Percentiles rank a stretch among this genome's conserved stretches.
Conservation (phyloP, 2,329 filamentous ascomycete genomes). For the Cladophialophora bantiana region DNA sequence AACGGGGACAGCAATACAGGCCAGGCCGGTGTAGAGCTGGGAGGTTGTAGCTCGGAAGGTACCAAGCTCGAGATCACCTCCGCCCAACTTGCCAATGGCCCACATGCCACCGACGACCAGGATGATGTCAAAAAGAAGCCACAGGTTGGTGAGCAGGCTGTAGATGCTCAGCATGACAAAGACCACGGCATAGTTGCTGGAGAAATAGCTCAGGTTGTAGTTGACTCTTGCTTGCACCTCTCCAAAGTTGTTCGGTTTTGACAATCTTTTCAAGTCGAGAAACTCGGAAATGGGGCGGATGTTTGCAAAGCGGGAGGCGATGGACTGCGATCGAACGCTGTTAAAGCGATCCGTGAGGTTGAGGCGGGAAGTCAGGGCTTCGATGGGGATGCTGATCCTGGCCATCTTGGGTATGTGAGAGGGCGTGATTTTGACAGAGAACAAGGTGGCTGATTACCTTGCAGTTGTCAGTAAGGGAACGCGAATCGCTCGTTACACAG, state of each 20-base stretch:
- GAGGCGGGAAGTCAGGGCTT: constrained; percentile 87
- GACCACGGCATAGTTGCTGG: constrained; percentile 95
- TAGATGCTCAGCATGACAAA: constrained; percentile 97
- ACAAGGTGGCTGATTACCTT: not conserved
- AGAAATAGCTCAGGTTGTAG: constrained; percentile 97
- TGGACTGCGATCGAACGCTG: constrained; percentile 77
- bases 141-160: constrained; percentile 84
- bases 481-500: not conserved
- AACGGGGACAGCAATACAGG: constrained; percentile 82
- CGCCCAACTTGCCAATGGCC: constrained; percentile 87
- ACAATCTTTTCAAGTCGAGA: constrained; percentile 92
- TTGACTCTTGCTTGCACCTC: constrained; percentile 92
- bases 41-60: constrained; percentile 83
- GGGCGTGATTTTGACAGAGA: not conserved
- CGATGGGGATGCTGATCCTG: constrained; percentile 90
- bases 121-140: constrained; percentile 89
- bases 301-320: constrained; percentile 87
- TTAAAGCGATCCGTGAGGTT: constrained; percentile 86
- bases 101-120: constrained; percentile 87
- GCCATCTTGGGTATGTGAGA: constrained; percentile 63
- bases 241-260: constrained; percentile 88
- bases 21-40: constrained; percentile 89
- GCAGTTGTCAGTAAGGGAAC: not conserved
- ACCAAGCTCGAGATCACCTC: constrained; percentile 86
- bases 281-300: constrained; percentile 91